These are phyloP conservation scores for Hortiboletus flavorubellus DNA, from an alignment of 768 basidiomycete genomes.

Conservation along the genomic window DNA sequence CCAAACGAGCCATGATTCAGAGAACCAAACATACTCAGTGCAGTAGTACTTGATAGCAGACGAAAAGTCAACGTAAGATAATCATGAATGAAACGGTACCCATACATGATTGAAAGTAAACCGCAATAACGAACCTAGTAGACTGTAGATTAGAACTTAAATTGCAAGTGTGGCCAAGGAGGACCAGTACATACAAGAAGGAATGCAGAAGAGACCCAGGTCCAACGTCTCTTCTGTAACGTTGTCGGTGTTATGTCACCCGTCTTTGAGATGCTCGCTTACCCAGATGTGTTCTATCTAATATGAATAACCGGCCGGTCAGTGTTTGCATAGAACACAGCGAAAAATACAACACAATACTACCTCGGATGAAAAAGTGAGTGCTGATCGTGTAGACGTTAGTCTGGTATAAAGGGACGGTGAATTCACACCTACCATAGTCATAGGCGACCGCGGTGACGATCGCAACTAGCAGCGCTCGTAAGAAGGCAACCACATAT, in stretches of 20 bases:
- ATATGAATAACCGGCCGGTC: too few species aligned
- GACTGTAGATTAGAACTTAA: not conserved
- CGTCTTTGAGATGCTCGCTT: not conserved
- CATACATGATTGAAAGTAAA: not conserved
- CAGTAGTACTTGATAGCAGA: not conserved
- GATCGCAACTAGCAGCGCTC: not conserved
- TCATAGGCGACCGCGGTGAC: not conserved
- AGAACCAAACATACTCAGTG: not conserved
- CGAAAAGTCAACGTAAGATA: not conserved
- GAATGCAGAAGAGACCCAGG: conserved; percentile 4
- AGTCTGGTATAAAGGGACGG: not conserved
- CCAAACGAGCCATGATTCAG: too few species aligned
- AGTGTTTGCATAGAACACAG: not conserved
- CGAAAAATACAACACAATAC: not conserved
- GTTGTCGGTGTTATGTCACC: not conserved
- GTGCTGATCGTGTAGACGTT: not conserved
- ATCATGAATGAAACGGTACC: not conserved
- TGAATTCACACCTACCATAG: conserved; percentile 1
- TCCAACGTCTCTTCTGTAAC: conserved; percentile 4
- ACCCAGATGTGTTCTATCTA: conserved; percentile 12
- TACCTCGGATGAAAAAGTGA: conserved; percentile 10
- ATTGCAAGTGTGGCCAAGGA: not conserved
- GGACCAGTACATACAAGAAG: not conserved
- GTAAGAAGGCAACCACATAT: not conserved
- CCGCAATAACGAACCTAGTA: conserved; percentile 12